phyloP scores from a whole-genome alignment of 345 rosid species.

The Populus ilicifolia region DNA sequence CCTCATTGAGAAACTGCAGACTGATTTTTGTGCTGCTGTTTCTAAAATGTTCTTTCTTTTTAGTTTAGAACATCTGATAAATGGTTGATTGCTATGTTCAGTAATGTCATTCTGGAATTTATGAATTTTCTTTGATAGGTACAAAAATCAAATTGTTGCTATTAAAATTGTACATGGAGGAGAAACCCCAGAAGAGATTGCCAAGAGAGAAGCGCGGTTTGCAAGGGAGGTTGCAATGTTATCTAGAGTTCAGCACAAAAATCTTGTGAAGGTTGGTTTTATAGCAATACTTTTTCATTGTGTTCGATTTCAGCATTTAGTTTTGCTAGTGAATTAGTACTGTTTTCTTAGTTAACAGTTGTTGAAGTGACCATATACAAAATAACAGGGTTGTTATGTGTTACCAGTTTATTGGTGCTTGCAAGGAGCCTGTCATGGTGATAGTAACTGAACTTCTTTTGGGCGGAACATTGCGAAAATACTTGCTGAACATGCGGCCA shows the following conservation, averaged over 20 bases:
- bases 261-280: slow-evolving; percentile 74
- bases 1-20: neutral
- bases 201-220: slow-evolving; percentile 70
- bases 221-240: slow-evolving; percentile 87
- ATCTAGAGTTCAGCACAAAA: slow-evolving; percentile 86
- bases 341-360: neutral
- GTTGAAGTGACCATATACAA: neutral
- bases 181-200: slow-evolving; percentile 75
- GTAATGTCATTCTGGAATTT: slow-evolving; percentile 11
- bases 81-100: neutral
- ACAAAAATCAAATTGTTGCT: slow-evolving; percentile 79
- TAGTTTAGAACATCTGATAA: slow-evolving; percentile 3
- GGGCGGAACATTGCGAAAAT: slow-evolving; percentile 87
- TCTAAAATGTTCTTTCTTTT: neutral
- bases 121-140: slow-evolving; percentile 39
- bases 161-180: slow-evolving; percentile 77
- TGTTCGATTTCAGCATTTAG: no score
- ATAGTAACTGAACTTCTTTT: slow-evolving; percentile 86
- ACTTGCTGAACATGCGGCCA: slow-evolving; percentile 66
- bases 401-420: slow-evolving; percentile 91
- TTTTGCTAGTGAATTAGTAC: neutral
- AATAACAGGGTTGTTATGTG: neutral
- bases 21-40: neutral
- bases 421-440: slow-evolving; percentile 93
- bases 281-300: neutral